phyloP scores from a whole-genome alignment of 371 early-diverging fungal species.

The Mucor racemosus region DNA sequence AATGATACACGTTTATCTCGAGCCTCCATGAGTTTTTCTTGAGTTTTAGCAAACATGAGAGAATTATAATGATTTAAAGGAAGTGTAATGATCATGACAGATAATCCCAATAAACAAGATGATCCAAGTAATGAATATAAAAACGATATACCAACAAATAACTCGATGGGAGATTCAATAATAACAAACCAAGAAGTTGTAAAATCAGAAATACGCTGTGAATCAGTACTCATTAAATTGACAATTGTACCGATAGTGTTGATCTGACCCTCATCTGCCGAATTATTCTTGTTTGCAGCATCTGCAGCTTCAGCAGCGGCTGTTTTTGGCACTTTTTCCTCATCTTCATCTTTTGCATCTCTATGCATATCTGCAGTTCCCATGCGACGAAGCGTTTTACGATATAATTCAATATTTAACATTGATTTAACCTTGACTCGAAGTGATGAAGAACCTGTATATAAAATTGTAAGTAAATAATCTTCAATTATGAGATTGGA shows the following conservation, averaged over 20 bases:
- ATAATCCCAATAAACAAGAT: slow-evolving; percentile 62
- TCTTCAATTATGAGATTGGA: too few species aligned
- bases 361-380: slow-evolving; percentile 32
- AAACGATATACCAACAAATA: slow-evolving; percentile 61
- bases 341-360: slow-evolving; percentile 31
- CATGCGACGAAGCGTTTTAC: slow-evolving; percentile 56
- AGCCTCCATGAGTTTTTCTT: slow-evolving; percentile 48
- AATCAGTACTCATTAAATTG: slow-evolving; percentile 81
- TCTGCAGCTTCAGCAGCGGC: slow-evolving; percentile 13
- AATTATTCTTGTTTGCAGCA: slow-evolving; percentile 22
- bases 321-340: background rate
- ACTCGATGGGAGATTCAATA: slow-evolving; percentile 56
- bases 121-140: slow-evolving; percentile 63
- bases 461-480: background rate
- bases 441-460: slow-evolving; percentile 14
- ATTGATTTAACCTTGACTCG: slow-evolving; percentile 47
- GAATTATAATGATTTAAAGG: slow-evolving; percentile 53
- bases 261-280: slow-evolving; percentile 19
- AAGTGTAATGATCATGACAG: slow-evolving; percentile 49
- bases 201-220: slow-evolving; percentile 60
- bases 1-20: slow-evolving; percentile 52
- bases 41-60: slow-evolving; percentile 40
- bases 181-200: slow-evolving; percentile 53
- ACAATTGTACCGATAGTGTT: slow-evolving; percentile 68
- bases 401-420: slow-evolving; percentile 61